phyloP scores from a whole-genome alignment of 1,284 basidiomycete species.

The Agroathelia rolfsii region DNA sequence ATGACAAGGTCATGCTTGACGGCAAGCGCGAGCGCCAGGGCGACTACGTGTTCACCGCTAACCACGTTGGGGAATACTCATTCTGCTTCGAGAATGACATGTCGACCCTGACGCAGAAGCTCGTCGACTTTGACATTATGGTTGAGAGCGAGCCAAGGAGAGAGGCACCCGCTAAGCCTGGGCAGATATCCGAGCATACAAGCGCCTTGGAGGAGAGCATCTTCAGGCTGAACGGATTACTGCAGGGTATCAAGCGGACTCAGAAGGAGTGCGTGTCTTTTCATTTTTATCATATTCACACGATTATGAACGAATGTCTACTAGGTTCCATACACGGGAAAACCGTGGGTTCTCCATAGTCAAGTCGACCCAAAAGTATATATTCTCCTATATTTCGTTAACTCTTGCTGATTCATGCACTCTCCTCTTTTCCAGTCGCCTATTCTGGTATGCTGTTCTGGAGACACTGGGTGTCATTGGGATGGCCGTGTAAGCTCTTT shows the following conservation, averaged over 20 bases:
- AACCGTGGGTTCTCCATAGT: conserved; percentile 75
- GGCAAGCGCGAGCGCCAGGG: conserved; percentile 87
- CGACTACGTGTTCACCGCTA: conserved; percentile 95
- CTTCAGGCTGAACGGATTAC: conserved; percentile 77
- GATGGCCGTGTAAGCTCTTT: conserved; percentile 66
- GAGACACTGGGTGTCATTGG: conserved; percentile 69
- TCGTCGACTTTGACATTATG: conserved; percentile 97
- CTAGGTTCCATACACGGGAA: conserved; percentile 74
- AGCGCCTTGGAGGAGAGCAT: conserved; percentile 88
- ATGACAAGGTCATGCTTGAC: conserved; percentile 77
- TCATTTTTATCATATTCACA: too few species aligned
- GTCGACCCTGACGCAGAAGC: conserved; percentile 81
- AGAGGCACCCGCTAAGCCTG: conserved; percentile 70
- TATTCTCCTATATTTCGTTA: conserved; percentile 5
- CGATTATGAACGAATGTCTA: too few species aligned
- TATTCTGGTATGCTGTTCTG: conserved; percentile 85
- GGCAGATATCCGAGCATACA: conserved; percentile 85
- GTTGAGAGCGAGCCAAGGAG: conserved; percentile 89
- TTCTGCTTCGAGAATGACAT: conserved; percentile 99
- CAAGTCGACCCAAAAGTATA: conserved; percentile 68
- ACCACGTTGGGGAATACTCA: conserved; percentile 88
- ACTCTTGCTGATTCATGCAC: conserved; percentile 15
- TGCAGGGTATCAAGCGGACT: conserved; percentile 80
- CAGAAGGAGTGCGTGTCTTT: conserved; percentile 74
- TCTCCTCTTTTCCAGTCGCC: conserved; percentile 39